Conservation (phyloP, 305 asterid genomes). For the Fraxinus dipetala region DNA sequence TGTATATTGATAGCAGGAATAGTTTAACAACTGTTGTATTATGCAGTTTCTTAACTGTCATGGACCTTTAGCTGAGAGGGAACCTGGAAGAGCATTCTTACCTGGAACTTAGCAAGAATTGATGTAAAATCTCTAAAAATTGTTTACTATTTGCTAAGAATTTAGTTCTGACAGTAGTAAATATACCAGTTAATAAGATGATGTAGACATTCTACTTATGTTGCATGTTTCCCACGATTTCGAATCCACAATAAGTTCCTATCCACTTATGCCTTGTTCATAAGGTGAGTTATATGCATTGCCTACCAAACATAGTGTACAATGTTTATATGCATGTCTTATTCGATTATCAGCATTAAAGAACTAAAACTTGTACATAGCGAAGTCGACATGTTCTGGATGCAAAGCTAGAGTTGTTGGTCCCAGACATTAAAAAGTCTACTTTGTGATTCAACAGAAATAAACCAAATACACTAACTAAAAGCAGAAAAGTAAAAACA, state of each 20-base stretch:
- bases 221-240: background rate
- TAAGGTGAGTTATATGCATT: background rate
- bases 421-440: too few relatives aligned
- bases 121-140: background rate
- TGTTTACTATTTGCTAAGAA: background rate
- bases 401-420: background rate
- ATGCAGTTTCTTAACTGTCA: slow-evolving; percentile 21
- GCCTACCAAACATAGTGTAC: background rate
- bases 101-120: background rate
- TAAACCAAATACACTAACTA: too few relatives aligned
- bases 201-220: background rate
- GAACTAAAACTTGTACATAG: background rate
- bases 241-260: background rate
- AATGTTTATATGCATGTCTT: background rate
- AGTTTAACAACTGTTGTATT: background rate
- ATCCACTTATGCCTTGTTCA: background rate
- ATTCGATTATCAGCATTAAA: background rate
- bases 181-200: background rate
- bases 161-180: background rate
- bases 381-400: background rate
- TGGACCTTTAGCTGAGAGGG: slow-evolving; percentile 23
- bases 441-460: too few relatives aligned
- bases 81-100: slow-evolving; percentile 22
- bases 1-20: background rate
- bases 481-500: too few relatives aligned